These are phyloP conservation scores for Aspergillus thermomutatus DNA, from an alignment of 2,329 filamentous ascomycete species.

Conservation along the genomic window DNA sequence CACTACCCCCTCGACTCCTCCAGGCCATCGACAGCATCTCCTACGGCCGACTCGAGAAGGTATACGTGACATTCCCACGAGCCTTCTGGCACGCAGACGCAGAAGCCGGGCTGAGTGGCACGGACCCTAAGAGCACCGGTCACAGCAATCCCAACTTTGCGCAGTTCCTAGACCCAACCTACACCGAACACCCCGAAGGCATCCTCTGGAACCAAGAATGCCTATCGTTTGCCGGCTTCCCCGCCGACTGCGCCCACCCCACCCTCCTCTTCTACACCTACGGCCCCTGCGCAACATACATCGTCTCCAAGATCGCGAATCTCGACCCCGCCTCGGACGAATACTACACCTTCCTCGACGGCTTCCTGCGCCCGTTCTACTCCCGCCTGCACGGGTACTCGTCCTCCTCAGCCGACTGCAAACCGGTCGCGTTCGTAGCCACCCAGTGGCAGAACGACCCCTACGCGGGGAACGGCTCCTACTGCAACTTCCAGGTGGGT, in stretches of 20 bases:
- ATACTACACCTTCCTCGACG: constrained; percentile 54
- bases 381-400: constrained; percentile 69
- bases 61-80: constrained; percentile 65
- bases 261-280: constrained; percentile 74
- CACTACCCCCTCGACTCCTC: constrained; percentile 40
- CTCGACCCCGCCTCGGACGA: constrained; percentile 41
- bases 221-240: constrained; percentile 70
- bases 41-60: constrained; percentile 47
- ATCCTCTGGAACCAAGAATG: constrained; percentile 70
- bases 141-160: constrained; percentile 61
- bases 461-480: constrained; percentile 76
- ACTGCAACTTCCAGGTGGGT: constrained; percentile 80
- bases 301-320: constrained; percentile 33
- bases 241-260: constrained; percentile 60
- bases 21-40: constrained; percentile 48
- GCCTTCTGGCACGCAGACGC: constrained; percentile 67
- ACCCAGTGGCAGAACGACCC: constrained; percentile 78
- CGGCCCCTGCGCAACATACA: constrained; percentile 40
- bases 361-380: constrained; percentile 75
- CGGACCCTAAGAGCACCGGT: constrained; percentile 16
- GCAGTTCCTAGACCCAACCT: constrained; percentile 70
- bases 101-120: not conserved
- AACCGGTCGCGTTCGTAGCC: constrained; percentile 61
- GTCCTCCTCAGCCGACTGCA: constrained; percentile 52
- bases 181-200: constrained; percentile 61